Percentiles rank a stretch among this genome's conserved stretches.
These are phyloP conservation scores for Salvia sclarea DNA, from an alignment of 305 asterid species.

Conservation along the genomic window DNA sequence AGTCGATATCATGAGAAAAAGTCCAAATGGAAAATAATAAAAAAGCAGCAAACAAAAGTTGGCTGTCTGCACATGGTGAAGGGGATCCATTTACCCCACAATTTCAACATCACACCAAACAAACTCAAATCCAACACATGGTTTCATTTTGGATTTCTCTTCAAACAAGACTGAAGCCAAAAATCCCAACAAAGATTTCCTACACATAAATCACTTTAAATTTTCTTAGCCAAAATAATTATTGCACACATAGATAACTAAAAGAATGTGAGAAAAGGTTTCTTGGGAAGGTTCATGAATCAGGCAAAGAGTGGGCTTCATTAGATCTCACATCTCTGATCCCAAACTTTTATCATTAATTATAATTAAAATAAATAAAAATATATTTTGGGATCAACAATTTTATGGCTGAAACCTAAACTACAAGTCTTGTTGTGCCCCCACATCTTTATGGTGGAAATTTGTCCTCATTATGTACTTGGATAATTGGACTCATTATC, in stretches of 20 bases:
- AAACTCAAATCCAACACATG: conserved; percentile 11
- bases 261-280: conserved; percentile 23
- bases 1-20: conserved; percentile 27
- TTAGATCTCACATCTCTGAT: conserved; percentile 17
- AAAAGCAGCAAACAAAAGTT: neutral
- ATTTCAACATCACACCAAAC: conserved; percentile 11
- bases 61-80: conserved; percentile 28
- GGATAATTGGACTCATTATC: conserved; percentile 29
- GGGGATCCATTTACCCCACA: conserved; percentile 22
- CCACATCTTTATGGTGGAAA: conserved; percentile 36
- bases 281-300: conserved; percentile 48
- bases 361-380: neutral
- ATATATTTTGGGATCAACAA: conserved; percentile 31
- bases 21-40: conserved; percentile 23
- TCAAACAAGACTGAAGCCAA: neutral
- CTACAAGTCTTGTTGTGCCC: conserved; percentile 31
- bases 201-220: neutral
- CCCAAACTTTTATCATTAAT: conserved; percentile 25
- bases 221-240: conserved; percentile 30
- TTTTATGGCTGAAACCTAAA: conserved; percentile 27
- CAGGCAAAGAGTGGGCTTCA: conserved; percentile 37
- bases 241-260: conserved; percentile 17
- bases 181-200: conserved; percentile 8
- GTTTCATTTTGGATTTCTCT: conserved; percentile 23
- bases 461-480: conserved; percentile 35